Conservation (phyloP, 1,139 yeast genomes). For the Saccharomyces hybrid region DNA sequence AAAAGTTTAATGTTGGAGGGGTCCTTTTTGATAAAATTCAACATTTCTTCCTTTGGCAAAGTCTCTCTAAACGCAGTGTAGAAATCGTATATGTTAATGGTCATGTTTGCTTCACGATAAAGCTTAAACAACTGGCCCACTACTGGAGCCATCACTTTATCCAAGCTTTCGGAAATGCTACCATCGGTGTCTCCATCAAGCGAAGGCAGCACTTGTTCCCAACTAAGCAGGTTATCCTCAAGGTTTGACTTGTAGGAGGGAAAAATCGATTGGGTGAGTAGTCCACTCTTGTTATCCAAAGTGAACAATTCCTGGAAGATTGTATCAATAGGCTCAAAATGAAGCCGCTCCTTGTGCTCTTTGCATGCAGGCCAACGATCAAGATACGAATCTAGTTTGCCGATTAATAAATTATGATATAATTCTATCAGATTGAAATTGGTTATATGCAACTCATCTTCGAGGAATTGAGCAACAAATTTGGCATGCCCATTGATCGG, state of each 20-base stretch:
- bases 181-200: constrained; percentile 4
- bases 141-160: constrained; percentile 39
- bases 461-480: constrained; percentile 22
- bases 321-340: constrained; percentile 28
- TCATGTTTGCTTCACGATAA: constrained; percentile 72
- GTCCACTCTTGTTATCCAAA: constrained; percentile 27
- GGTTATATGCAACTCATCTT: constrained; percentile 19
- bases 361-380: constrained; percentile 25
- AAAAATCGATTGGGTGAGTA: constrained; percentile 28
- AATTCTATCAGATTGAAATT: constrained; percentile 29
- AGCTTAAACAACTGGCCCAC: constrained; percentile 55
- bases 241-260: constrained; percentile 26
- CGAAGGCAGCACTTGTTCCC: constrained; percentile 21
- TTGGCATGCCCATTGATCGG: constrained; percentile 30
- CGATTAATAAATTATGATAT: constrained; percentile 26
- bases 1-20: constrained; percentile 21
- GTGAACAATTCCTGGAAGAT: constrained; percentile 30
- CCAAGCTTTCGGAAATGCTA: constrained; percentile 14
- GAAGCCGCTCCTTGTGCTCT: constrained; percentile 15
- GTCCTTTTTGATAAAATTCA: constrained; percentile 31
- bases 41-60: constrained; percentile 37
- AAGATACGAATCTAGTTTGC: constrained; percentile 20
- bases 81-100: constrained; percentile 70
- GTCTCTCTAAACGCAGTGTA: constrained; percentile 61
- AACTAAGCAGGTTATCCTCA: constrained; percentile 28